phyloP scores from a whole-genome alignment of 1,284 basidiomycete genomes.

The Marasmius tenuissimus region DNA sequence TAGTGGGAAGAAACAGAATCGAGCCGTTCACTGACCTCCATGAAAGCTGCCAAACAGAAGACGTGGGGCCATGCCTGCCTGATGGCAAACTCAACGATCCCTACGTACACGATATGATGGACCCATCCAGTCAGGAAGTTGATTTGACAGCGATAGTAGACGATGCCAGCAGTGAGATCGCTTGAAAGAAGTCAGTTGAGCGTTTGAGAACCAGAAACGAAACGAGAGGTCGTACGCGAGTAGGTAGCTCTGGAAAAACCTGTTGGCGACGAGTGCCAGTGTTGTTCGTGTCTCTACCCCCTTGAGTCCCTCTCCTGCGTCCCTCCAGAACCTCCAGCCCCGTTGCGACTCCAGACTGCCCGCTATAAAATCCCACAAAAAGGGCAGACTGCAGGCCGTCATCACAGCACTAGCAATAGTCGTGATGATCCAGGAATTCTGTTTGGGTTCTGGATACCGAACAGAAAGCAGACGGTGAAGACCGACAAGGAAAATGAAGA shows the following conservation, averaged over 20 bases:
- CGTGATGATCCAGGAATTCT: conserved; percentile 56
- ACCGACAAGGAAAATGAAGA: conserved; percentile 25
- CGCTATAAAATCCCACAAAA: conserved; percentile 38
- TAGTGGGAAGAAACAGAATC: too few species aligned
- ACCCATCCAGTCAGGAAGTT: conserved; percentile 59
- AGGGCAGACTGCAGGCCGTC: conserved; percentile 47
- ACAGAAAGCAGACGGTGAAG: conserved; percentile 36
- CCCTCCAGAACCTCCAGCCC: neutral
- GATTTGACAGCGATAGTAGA: conserved; percentile 44
- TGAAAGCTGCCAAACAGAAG: conserved; percentile 46
- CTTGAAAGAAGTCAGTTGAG: conserved; percentile 18
- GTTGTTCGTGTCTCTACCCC: conserved; percentile 20
- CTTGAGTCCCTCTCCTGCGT: conserved; percentile 31
- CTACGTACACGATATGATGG: conserved; percentile 55
- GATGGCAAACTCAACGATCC: conserved; percentile 45
- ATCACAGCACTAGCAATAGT: conserved; percentile 42
- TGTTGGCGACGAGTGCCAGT: conserved; percentile 26
- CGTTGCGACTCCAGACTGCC: neutral
- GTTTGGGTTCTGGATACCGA: conserved; percentile 33
- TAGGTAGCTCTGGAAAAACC: conserved; percentile 51
- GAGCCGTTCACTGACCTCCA: conserved; percentile 47
- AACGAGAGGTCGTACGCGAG: conserved; percentile 30
- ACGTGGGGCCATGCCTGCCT: conserved; percentile 41
- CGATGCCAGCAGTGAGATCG: conserved; percentile 35
- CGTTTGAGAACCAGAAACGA: neutral